phyloP scores from a whole-genome alignment of 73 alveolate species.

The Symbiodinium pilosum region DNA sequence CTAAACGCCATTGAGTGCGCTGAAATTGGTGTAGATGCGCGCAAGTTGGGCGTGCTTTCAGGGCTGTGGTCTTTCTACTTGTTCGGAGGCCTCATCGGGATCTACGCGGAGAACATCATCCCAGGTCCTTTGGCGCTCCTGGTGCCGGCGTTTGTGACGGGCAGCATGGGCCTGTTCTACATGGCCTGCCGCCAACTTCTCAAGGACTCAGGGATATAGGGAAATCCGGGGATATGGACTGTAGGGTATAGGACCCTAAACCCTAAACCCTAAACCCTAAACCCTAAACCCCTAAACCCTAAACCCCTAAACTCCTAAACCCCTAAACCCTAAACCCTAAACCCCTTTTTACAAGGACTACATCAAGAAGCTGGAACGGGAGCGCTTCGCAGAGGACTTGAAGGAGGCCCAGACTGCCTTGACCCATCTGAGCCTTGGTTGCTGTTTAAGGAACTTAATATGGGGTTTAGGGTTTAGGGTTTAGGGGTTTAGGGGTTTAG shows the following conservation, averaged over 20 bases:
- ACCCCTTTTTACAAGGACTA: too few relatives aligned
- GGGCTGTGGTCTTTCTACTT: slow-evolving; percentile 70
- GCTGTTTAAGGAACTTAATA: too few relatives aligned
- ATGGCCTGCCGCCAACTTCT: slow-evolving; percentile 63
- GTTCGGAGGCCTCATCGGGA: slow-evolving; percentile 24
- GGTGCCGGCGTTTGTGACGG: slow-evolving; percentile 29
- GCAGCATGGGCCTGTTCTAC: slow-evolving; percentile 46
- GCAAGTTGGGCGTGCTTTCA: slow-evolving; percentile 47
- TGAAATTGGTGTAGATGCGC: slow-evolving; percentile 46
- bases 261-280: background rate
- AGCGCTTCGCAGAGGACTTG: slow-evolving; percentile 15
- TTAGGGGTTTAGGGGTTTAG: too few relatives aligned
- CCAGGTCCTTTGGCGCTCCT: slow-evolving; percentile 12
- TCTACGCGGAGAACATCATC: background rate
- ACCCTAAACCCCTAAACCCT: background rate
- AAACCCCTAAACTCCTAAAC: background rate
- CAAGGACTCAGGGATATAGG: background rate
- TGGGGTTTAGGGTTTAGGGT: too few relatives aligned
- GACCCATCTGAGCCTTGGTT: background rate
- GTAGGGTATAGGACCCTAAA: too few relatives aligned
- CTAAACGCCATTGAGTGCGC: slow-evolving; percentile 35
- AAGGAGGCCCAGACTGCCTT: slow-evolving; percentile 2
- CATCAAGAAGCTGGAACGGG: slow-evolving; percentile 6
- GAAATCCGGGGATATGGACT: too few relatives aligned
- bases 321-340: background rate